Evolutionary conservation across 345 rosid genomes (phyloP).

Genomic region (Aegle marmelos): DNA sequence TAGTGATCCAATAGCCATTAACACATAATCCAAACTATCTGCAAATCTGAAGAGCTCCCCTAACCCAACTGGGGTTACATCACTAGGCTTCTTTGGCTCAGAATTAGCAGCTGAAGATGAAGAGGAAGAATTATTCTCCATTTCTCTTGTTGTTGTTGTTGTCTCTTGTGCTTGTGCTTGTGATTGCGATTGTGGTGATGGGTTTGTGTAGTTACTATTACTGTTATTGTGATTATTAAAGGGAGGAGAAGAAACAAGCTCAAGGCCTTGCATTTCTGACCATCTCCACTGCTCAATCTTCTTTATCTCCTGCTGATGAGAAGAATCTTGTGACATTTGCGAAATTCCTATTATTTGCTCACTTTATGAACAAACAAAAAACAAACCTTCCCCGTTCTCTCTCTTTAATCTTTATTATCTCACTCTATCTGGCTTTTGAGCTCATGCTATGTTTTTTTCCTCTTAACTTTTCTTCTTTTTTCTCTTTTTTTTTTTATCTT

Average conservation of each 20-base stretch:
- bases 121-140: slow-evolving; percentile 40
- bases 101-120: slow-evolving; percentile 4
- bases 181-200: slow-evolving; percentile 18
- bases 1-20: slow-evolving; percentile 95
- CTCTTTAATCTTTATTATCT: slow-evolving; percentile 26
- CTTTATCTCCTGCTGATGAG: slow-evolving; percentile 47
- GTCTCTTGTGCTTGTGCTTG: slow-evolving; percentile 13
- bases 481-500: slow-evolving; percentile 2
- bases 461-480: neutral
- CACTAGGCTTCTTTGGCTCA: slow-evolving; percentile 50
- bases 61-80: slow-evolving; percentile 62
- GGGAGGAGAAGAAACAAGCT: slow-evolving; percentile 54
- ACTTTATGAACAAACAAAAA: slow-evolving; percentile 44
- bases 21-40: slow-evolving; percentile 81
- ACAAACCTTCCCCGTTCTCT: slow-evolving; percentile 25
- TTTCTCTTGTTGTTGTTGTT: slow-evolving; percentile 24
- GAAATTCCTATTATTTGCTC: slow-evolving; percentile 25
- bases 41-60: slow-evolving; percentile 93
- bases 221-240: slow-evolving; percentile 25
- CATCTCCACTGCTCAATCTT: slow-evolving; percentile 90
- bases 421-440: slow-evolving; percentile 36
- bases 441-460: slow-evolving; percentile 17
- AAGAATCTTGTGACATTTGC: slow-evolving; percentile 83
- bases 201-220: slow-evolving; percentile 29
- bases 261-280: slow-evolving; percentile 99